Evolutionary conservation across 2,329 filamentous ascomycete species (phyloP).

Genomic region (Hypoxylon sp.): DNA sequence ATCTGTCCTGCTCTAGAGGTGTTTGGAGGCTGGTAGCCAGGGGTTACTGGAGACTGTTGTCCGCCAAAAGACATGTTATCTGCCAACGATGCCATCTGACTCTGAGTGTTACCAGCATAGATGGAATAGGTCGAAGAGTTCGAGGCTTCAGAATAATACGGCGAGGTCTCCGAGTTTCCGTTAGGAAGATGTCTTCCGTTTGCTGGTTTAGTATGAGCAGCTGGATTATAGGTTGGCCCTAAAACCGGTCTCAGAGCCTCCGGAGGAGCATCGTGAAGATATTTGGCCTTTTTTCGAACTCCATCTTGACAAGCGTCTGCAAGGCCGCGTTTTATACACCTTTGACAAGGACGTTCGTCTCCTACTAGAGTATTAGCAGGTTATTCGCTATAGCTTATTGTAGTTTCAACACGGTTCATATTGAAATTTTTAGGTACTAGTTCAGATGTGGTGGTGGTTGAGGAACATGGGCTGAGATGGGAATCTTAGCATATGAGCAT

Average conservation of each 20-base stretch:
- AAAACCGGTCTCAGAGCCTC: constrained; percentile 91
- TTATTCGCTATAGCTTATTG: background rate
- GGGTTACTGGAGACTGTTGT: constrained; percentile 80
- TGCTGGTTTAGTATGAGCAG: constrained; percentile 60
- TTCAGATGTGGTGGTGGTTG: constrained; percentile 38
- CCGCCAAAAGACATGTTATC: constrained; percentile 68
- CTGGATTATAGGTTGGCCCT: constrained; percentile 75
- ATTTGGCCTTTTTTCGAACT: constrained; percentile 98
- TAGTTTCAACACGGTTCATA: constrained; percentile 13
- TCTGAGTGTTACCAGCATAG: constrained; percentile 61
- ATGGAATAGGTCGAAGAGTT: constrained; percentile 63
- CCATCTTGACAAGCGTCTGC: constrained; percentile 95
- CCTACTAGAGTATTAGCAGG: constrained; percentile 65
- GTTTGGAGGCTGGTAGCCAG: constrained; percentile 72
- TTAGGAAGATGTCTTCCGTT: constrained; percentile 63
- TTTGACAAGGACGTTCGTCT: constrained; percentile 92
- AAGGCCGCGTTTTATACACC: constrained; percentile 93
- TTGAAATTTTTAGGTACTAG: constrained; percentile 29
- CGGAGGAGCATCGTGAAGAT: constrained; percentile 93
- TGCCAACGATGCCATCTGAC: constrained; percentile 60
- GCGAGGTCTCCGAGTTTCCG: constrained; percentile 60
- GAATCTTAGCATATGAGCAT: constrained; percentile 41
- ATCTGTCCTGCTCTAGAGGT: constrained; percentile 60
- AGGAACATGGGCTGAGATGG: constrained; percentile 41
- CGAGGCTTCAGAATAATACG: constrained; percentile 63